A percentile compares a stretch with the other conserved stretches of the same genome.
Evolutionary conservation across 1,284 basidiomycete genomes (phyloP).

Genomic region (Volvariella volvacea): DNA sequence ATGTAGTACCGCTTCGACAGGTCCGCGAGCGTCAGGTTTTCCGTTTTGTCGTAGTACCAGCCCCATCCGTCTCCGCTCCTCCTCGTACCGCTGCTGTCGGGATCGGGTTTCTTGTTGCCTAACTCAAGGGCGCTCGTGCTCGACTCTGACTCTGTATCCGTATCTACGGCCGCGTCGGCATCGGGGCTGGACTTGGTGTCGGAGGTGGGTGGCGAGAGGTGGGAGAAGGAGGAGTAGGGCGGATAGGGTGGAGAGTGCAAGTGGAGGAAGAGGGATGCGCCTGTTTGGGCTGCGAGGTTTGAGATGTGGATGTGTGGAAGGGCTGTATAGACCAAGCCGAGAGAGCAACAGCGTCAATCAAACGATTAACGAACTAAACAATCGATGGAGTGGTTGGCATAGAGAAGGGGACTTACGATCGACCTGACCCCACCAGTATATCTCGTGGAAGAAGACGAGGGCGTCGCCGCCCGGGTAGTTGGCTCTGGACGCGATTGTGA

Average conservation of each 20-base stretch:
- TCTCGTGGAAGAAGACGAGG: slow-evolving; percentile 54
- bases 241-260: slow-evolving; percentile 50
- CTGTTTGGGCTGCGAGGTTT: slow-evolving; percentile 84
- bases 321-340: slow-evolving; percentile 9
- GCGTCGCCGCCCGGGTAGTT: slow-evolving; percentile 94
- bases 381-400: slow-evolving; percentile 11
- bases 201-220: too few species aligned
- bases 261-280: slow-evolving; percentile 86
- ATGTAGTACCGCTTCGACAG: slow-evolving; percentile 27
- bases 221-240: slow-evolving; percentile 13
- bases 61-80: too few species aligned
- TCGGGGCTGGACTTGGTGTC: too few species aligned
- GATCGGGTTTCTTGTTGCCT: too few species aligned
- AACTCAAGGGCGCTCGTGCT: too few species aligned
- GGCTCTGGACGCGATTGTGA: slow-evolving; percentile 51
- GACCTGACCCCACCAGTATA: slow-evolving; percentile 17
- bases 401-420: slow-evolving; percentile 10
- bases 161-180: too few species aligned
- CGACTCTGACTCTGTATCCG: too few species aligned
- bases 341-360: slow-evolving; percentile 8
- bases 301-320: slow-evolving; percentile 67
- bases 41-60: slow-evolving; percentile 80
- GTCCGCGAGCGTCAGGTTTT: slow-evolving; percentile 45
- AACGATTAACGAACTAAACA: slow-evolving; percentile 15
- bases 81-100: too few species aligned